A percentile compares a stretch with the other conserved stretches of the same genome.
phyloP scores from a whole-genome alignment of 306 rosid species.

The Carpinus viminea region DNA sequence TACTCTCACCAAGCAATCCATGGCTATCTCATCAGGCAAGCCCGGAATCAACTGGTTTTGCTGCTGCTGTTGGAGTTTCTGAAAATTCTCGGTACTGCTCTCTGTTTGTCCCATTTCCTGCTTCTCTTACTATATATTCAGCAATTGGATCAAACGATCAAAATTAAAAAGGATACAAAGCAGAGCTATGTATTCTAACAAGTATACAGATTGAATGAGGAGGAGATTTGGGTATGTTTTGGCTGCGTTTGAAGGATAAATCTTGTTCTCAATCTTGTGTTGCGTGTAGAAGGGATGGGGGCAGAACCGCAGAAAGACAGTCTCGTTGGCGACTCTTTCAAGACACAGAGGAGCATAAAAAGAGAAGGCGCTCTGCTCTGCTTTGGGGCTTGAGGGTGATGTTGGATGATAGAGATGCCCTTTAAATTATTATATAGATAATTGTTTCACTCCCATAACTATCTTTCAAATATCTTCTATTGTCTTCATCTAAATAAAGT shows the following conservation, averaged over 20 bases:
- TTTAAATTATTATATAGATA: neutral
- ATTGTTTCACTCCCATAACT: neutral
- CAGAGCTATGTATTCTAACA: too few species aligned
- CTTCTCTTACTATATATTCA: neutral
- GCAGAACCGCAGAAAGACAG: neutral
- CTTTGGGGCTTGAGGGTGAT: too few species aligned
- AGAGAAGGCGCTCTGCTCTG: neutral
- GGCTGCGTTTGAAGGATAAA: neutral
- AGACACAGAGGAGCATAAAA: neutral
- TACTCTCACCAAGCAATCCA: neutral
- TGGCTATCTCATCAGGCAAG: conserved; percentile 15
- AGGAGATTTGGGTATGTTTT: neutral
- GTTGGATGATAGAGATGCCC: neutral
- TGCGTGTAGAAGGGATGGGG: neutral
- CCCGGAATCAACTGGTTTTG: conserved; percentile 13
- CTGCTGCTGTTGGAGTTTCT: neutral
- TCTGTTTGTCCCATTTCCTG: conserved; percentile 3
- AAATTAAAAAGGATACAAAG: neutral
- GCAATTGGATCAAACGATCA: neutral
- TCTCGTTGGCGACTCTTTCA: too few species aligned
- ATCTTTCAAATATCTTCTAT: neutral
- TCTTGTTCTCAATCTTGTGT: neutral
- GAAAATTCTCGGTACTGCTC: neutral
- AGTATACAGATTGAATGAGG: neutral
- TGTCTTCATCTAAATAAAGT: neutral